phyloP scores from a whole-genome alignment of 2,329 filamentous ascomycete genomes.

The Aureobasidium lini region DNA sequence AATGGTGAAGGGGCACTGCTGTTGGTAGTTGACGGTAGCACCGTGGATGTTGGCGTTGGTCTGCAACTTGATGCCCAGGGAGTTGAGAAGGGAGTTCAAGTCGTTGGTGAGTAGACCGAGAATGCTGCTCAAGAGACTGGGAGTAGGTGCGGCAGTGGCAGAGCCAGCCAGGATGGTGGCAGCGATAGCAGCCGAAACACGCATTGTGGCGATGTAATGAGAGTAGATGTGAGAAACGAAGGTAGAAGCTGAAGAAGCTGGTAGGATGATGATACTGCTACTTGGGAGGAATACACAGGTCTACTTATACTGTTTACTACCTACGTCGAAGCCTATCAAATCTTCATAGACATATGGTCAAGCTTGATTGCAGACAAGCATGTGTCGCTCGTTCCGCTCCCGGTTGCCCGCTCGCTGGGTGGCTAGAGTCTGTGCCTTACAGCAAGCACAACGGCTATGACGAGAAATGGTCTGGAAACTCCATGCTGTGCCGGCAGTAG shows the following conservation, averaged over 20 bases:
- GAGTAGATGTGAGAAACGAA: background rate
- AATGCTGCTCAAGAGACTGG: conserved; percentile 4
- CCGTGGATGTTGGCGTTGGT: conserved; percentile 14
- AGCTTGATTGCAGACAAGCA: background rate
- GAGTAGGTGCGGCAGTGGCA: conserved; percentile 7
- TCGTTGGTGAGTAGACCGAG: conserved; percentile 9
- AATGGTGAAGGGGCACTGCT: conserved; percentile 13
- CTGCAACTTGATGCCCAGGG: conserved; percentile 10
- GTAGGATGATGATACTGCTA: background rate
- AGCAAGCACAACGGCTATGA: background rate
- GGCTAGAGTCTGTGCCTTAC: background rate
- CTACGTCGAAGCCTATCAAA: background rate
- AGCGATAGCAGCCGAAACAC: background rate
- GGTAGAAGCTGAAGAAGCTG: background rate
- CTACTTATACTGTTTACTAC: background rate
- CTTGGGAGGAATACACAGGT: background rate
- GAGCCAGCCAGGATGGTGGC: conserved; percentile 1
- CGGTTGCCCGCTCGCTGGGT: background rate
- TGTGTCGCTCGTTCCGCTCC: conserved; percentile 1
- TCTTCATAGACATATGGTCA: background rate
- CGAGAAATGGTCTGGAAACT: background rate
- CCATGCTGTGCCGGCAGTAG: background rate
- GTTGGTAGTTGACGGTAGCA: conserved; percentile 4
- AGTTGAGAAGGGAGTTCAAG: conserved; percentile 12
- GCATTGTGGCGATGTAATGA: background rate